These are phyloP conservation scores for Colletotrichum sojae DNA, from an alignment of 2,329 filamentous ascomycete species.

Conservation along the genomic window DNA sequence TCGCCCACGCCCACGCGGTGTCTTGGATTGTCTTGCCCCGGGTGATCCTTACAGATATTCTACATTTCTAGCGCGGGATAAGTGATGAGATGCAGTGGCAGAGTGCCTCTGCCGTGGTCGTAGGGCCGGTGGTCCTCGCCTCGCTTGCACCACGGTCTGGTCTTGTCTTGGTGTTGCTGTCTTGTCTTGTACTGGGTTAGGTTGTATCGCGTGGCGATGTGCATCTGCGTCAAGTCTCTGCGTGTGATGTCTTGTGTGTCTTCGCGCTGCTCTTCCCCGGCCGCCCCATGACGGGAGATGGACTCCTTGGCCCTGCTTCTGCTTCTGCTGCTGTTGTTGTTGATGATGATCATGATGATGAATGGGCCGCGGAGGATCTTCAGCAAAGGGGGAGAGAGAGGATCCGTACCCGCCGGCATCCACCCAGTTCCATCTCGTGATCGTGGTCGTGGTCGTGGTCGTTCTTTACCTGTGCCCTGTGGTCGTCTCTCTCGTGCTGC, in stretches of 20 bases:
- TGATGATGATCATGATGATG: background rate
- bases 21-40: slow-evolving; percentile 24
- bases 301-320: no score
- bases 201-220: slow-evolving; percentile 6
- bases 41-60: slow-evolving; percentile 30
- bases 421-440: no score
- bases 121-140: background rate
- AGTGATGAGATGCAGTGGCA: slow-evolving; percentile 1
- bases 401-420: no score
- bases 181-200: slow-evolving; percentile 1
- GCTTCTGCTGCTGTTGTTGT: background rate
- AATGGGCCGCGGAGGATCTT: background rate
- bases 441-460: no score
- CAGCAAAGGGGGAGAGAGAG: background rate
- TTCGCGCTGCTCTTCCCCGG: slow-evolving; percentile 5
- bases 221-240: slow-evolving; percentile 7
- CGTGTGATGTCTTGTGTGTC: slow-evolving; percentile 13
- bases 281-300: background rate
- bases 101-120: slow-evolving; percentile 2
- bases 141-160: slow-evolving; percentile 27
- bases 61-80: slow-evolving; percentile 19
- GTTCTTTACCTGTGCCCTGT: no score
- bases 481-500: no score
- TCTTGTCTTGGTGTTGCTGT: slow-evolving; percentile 22
- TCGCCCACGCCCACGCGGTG: slow-evolving; percentile 8